A percentile compares a stretch with the other conserved stretches of the same genome.
Evolutionary conservation across 2,329 filamentous ascomycete genomes (phyloP).

Genomic region (Helminthosporium solani): DNA sequence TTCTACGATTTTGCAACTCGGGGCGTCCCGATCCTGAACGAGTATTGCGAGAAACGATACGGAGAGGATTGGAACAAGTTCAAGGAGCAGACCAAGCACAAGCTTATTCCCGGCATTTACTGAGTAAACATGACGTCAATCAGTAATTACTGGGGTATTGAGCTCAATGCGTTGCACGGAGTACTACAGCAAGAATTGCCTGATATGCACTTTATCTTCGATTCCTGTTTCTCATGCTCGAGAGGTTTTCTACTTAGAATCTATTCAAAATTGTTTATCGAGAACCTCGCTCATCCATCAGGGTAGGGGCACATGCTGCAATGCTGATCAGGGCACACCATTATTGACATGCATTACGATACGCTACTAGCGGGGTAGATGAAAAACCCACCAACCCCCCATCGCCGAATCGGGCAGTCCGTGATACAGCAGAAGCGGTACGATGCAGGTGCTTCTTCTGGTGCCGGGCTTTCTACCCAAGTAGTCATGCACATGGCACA

Average conservation of each 20-base stretch:
- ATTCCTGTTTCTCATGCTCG: no score
- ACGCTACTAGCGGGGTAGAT: background rate
- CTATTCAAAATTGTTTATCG: no score
- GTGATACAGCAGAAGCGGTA: constrained; percentile 23
- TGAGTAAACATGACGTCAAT: no score
- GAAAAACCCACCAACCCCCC: constrained; percentile 10
- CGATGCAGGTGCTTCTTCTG: constrained; percentile 22
- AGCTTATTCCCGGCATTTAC: constrained; percentile 37
- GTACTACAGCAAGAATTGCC: no score
- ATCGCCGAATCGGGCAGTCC: constrained; percentile 14
- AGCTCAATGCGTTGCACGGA: no score
- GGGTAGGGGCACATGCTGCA: no score
- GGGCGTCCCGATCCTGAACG: constrained; percentile 51
- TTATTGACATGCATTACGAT: no score
- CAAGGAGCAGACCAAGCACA: constrained; percentile 44
- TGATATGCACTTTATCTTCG: no score
- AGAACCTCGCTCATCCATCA: no score
- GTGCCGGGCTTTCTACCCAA: constrained; percentile 7
- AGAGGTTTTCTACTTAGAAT: no score
- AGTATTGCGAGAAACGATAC: constrained; percentile 50
- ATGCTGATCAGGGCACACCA: no score
- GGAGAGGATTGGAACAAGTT: constrained; percentile 44
- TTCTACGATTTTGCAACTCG: constrained; percentile 49
- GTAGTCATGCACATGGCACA: constrained; percentile 6
- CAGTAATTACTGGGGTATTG: no score